A percentile compares a stretch with the other conserved stretches of the same genome.
These are phyloP conservation scores for Boletus fagicola DNA, from an alignment of 768 basidiomycete species.

Conservation along the genomic window DNA sequence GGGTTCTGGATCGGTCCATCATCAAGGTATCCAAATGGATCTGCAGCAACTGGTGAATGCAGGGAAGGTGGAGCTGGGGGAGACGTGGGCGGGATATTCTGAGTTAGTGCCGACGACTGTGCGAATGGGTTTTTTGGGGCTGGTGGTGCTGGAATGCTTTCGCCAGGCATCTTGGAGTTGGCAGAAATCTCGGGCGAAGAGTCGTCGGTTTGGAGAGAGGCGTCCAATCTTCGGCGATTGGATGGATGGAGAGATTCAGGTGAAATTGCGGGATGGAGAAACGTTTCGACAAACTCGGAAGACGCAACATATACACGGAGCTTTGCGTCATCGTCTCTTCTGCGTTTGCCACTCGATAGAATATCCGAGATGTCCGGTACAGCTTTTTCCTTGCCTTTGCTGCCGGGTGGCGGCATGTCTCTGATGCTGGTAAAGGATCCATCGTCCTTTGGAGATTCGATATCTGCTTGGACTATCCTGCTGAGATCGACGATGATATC, in stretches of 20 bases:
- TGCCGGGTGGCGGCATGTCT: slow-evolving; percentile 49
- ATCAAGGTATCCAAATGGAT: slow-evolving; percentile 64
- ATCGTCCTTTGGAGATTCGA: slow-evolving; percentile 55
- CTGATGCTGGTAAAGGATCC: slow-evolving; percentile 60
- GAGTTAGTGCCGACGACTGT: neutral
- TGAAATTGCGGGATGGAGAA: slow-evolving; percentile 35
- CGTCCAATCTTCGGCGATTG: slow-evolving; percentile 20
- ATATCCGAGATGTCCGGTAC: slow-evolving; percentile 8
- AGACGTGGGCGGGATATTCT: neutral
- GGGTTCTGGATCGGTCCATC: slow-evolving; percentile 33
- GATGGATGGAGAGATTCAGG: slow-evolving; percentile 19
- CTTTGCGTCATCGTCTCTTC: slow-evolving; percentile 52
- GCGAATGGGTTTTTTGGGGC: neutral
- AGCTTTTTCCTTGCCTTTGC: slow-evolving; percentile 52
- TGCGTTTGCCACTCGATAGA: slow-evolving; percentile 45
- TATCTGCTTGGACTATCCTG: slow-evolving; percentile 62
- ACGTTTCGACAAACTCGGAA: slow-evolving; percentile 52
- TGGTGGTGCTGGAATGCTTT: neutral
- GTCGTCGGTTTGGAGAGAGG: neutral
- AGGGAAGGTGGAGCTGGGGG: slow-evolving; percentile 7
- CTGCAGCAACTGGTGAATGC: slow-evolving; percentile 31
- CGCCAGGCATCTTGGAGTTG: neutral
- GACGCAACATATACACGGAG: slow-evolving; percentile 55
- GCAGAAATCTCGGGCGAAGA: neutral
- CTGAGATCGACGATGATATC: slow-evolving; percentile 82